phyloP scores from a whole-genome alignment of 1,139 yeast species.

The Waltiozyma sp. region DNA sequence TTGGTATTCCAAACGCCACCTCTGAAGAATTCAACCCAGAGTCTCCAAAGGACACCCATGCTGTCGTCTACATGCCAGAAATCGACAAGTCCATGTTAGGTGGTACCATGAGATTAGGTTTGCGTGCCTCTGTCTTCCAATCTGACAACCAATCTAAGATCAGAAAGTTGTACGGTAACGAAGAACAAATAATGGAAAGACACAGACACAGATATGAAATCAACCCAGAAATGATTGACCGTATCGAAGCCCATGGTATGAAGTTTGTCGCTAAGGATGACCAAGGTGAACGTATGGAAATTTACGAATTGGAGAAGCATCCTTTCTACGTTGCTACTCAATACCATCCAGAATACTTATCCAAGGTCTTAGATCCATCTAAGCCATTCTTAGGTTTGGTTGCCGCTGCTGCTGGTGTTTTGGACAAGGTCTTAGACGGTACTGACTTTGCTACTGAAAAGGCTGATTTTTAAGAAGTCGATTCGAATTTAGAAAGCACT shows the following conservation, averaged over 20 bases:
- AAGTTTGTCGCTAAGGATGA: constrained; percentile 92
- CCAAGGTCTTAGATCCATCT: constrained; percentile 94
- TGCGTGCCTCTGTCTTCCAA: constrained; percentile 80
- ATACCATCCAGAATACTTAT: constrained; percentile 95
- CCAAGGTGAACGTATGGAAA: constrained; percentile 84
- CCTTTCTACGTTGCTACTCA: constrained; percentile 93
- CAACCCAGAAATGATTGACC: constrained; percentile 67
- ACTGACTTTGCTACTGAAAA: constrained; percentile 16
- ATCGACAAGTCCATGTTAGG: constrained; percentile 93
- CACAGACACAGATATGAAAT: constrained; percentile 98
- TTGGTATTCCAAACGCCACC: constrained; percentile 59
- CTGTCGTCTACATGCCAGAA: constrained; percentile 97
- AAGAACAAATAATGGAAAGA: constrained; percentile 70
- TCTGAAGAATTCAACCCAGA: constrained; percentile 77
- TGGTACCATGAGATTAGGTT: constrained; percentile 97
- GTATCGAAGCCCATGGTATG: constrained; percentile 70
- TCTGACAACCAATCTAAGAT: constrained; percentile 51
- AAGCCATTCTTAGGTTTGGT: constrained; percentile 93
- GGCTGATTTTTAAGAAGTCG: constrained; percentile 18
- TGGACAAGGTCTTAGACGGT: constrained; percentile 45
- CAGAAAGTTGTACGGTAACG: constrained; percentile 71
- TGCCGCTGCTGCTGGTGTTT: constrained; percentile 80
- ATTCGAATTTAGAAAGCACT: neutral
- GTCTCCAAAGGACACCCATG: constrained; percentile 52
- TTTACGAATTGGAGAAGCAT: constrained; percentile 67